Percentiles rank a stretch among this genome's conserved stretches.
phyloP scores from a whole-genome alignment of 257 asterid species.

The Paraleonurus japonicus region DNA sequence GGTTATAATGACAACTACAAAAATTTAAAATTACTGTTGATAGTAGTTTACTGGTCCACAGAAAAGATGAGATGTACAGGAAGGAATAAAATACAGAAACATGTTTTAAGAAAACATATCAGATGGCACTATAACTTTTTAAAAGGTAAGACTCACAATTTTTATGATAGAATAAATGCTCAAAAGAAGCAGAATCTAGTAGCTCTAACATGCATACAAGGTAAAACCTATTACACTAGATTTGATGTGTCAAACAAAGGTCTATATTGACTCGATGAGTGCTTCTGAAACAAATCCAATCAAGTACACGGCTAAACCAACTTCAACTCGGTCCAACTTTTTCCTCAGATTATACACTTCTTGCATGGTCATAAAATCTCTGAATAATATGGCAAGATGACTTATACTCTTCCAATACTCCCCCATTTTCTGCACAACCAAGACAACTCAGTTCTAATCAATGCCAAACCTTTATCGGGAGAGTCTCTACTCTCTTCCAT shows the following conservation, averaged over 20 bases:
- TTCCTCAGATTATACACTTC: neutral
- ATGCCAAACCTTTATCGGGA: neutral
- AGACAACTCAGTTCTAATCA: neutral
- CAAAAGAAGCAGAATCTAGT: neutral
- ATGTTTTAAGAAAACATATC: neutral
- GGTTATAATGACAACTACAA: conserved; percentile 3
- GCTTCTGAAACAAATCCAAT: neutral
- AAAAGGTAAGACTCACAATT: neutral
- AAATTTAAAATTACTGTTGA: neutral
- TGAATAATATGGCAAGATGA: neutral
- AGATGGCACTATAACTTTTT: neutral
- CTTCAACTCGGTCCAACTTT: neutral
- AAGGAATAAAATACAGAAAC: neutral
- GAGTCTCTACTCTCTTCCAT: neutral
- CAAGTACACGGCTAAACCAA: neutral
- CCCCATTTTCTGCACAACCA: conserved; percentile 1
- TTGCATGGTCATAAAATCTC: neutral
- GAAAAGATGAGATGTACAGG: conserved; percentile 9
- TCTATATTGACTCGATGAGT: conserved; percentile 1
- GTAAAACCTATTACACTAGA: neutral
- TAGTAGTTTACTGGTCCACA: neutral
- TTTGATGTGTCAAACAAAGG: neutral
- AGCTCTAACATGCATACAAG: neutral
- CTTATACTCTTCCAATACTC: neutral
- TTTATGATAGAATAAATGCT: neutral